phyloP scores from a whole-genome alignment of 2,329 filamentous ascomycete genomes.

The Arthrobotrys pseudoclavata region DNA sequence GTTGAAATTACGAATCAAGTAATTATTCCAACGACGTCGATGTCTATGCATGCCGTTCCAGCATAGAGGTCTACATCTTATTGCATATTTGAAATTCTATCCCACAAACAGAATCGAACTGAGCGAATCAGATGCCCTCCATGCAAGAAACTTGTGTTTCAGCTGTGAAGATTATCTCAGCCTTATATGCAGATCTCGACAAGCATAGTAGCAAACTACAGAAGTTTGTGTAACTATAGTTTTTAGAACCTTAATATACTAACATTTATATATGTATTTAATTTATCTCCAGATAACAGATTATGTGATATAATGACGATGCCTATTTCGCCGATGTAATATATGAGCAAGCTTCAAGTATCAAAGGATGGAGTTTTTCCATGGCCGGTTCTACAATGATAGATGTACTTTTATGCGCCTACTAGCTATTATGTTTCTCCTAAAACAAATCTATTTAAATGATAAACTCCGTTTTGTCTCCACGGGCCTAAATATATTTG shows the following conservation, averaged over 20 bases:
- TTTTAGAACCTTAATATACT: too few species aligned
- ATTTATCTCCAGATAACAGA: too few species aligned
- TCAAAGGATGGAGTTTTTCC: too few species aligned
- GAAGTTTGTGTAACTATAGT: background rate
- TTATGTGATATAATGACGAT: background rate
- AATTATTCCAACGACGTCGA: background rate
- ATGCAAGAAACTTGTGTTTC: background rate
- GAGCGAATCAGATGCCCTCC: background rate
- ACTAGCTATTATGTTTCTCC: too few species aligned
- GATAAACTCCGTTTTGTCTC: too few species aligned
- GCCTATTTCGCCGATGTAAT: too few species aligned
- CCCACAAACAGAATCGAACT: background rate
- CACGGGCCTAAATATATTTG: too few species aligned
- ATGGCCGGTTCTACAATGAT: too few species aligned
- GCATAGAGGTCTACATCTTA: background rate
- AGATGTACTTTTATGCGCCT: too few species aligned
- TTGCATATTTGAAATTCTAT: background rate
- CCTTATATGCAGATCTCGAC: constrained; percentile 1
- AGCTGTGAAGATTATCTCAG: background rate
- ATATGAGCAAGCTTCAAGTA: too few species aligned
- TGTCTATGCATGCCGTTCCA: background rate
- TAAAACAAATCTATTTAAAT: too few species aligned
- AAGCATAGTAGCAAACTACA: background rate
- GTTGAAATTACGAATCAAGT: constrained; percentile 17
- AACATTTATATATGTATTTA: too few species aligned